Base-by-base conservation (phyloP, 306 rosid genomes). In the Argentina anserina region DNA sequence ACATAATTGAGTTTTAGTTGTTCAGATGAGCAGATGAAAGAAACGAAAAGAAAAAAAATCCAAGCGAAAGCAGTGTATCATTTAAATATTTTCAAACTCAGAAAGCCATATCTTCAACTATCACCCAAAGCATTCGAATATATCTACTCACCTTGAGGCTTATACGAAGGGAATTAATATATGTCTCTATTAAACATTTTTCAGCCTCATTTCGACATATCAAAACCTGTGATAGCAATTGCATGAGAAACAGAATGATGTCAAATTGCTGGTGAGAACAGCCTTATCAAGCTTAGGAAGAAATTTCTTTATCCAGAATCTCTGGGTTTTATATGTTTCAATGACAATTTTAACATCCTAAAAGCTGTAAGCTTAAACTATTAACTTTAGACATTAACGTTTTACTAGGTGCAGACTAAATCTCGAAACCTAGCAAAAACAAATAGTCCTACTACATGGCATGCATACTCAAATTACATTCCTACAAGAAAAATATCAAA, bases 141-240 rank as follows among this genome's bases (percentile, higher is more conserved):
- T 45, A 42, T 39, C 67, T 40, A 75, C 41, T 75, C 72, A 94
- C 96, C 99, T 94, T 94, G 76, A 94, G 97, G 79, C 97, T 94
- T 79, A 94, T 89, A 71, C 99, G 90, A 55, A 94, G 81, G 39
- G 99, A 94, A 82, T 94, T 94, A 66, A 94, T 89, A 39, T 97
- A 94, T n/a, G 99, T 91, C 86, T 94, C 99, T 17, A 89, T 88
- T 67, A 94, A 87, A 80, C 97, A 94, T 70, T 94, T 94, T 76
- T 94, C 99, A 41, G 97, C 93, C 85, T 91, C 99, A 71, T 94
- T 94, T 81, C 97, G 80, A 75, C 97, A 91, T 77, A 94, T 91
- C 90, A 91, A 80, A 82, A 91, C 91, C 97, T 94, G 87, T 36
- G 77, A 81, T 20, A 86, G 73, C 56, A 78, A 65, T 65, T 73